A percentile compares a stretch with the other conserved stretches of the same genome.
phyloP scores from a whole-genome alignment of 768 basidiomycete species.

The Boletus reticulatus region DNA sequence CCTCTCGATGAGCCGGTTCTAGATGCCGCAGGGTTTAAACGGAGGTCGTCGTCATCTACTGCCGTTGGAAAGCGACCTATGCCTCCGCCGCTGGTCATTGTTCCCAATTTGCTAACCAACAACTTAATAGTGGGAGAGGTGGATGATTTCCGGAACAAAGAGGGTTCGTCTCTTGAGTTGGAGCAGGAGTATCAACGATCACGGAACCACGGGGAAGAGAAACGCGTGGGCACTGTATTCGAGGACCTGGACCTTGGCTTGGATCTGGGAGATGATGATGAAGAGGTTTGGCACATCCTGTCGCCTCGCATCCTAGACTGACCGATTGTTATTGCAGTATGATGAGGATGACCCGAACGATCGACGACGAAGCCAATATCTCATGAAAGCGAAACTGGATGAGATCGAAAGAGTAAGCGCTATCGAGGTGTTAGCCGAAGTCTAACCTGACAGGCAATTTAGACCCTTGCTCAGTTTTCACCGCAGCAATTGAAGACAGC shows the following conservation, averaged over 20 bases:
- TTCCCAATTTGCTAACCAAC: constrained; percentile 33
- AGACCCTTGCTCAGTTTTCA: constrained; percentile 68
- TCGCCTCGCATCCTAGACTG: constrained; percentile 8
- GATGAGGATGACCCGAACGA: constrained; percentile 74
- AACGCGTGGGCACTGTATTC: constrained; percentile 45
- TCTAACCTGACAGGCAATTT: constrained; percentile 12
- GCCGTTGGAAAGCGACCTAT: constrained; percentile 39
- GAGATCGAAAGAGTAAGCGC: constrained; percentile 67
- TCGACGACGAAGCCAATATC: constrained; percentile 68
- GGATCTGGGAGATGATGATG: constrained; percentile 40
- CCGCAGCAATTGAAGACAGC: constrained; percentile 41
- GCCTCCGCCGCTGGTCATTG: constrained; percentile 59
- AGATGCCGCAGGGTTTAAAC: constrained; percentile 36
- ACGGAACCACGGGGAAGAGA: constrained; percentile 40
- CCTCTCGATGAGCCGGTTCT: constrained; percentile 37
- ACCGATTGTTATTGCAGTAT: constrained; percentile 40
- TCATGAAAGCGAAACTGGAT: constrained; percentile 74
- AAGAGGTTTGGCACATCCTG: constrained; percentile 35
- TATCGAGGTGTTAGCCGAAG: constrained; percentile 2
- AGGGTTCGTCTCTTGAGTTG: constrained; percentile 23
- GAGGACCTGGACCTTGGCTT: constrained; percentile 46
- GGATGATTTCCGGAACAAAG: constrained; percentile 17
- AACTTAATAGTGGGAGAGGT: constrained; percentile 29
- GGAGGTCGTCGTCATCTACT: constrained; percentile 36
- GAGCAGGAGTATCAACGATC: constrained; percentile 29